Base-by-base conservation (phyloP, 1,139 yeast genomes). In the Candida neerlandica region DNA sequence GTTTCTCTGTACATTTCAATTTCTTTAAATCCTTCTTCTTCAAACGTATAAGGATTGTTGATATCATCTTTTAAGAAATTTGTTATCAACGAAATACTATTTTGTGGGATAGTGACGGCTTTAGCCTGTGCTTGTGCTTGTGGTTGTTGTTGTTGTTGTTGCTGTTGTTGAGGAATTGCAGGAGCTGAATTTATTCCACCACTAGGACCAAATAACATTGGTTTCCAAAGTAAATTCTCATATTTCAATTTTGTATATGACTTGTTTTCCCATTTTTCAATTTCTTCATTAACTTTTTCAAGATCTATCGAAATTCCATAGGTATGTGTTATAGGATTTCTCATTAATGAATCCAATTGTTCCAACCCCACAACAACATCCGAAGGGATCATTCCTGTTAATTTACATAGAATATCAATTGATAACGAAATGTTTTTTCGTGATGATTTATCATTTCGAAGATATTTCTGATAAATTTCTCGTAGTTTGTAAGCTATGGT, bases 281-380 rank as follows among this genome's bases (percentile, higher is more conserved):
- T 74, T 0, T 80, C 73, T 6, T 56, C 50, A 40, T 77, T 67
- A 3, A 91, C 72, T 15, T 67, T 63, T 0, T 61, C 58, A 43
- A 78, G 56, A 55, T 88, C 80, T 6, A 89, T 68, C 4, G 71
- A 70, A 2, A 92, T 73, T 0, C 81, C 84, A 64, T 82, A 89
- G 12, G 64, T 60, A 3, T 71, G 70, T 1, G 78, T 70, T 18
- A 59, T 52, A 1, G 72, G 73, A 50, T 78, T 77, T 45, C 78
- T 71, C 1, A 80, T 66, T 35, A 94, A 70, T 4, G 87, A 84
- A 38, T 82, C 77, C 18, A 94, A 67, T 51, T 85, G 87, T 63
- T 94, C 99, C 26, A 94, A 71, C 0, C 96, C 96, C 44, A 88
- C 89, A 6, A 92, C 78, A 0, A 92, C 92, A 67, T 94, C 98